Evolutionary conservation across 2,329 filamentous ascomycete genomes (phyloP).

Genomic region (Beauveria sp.): DNA sequence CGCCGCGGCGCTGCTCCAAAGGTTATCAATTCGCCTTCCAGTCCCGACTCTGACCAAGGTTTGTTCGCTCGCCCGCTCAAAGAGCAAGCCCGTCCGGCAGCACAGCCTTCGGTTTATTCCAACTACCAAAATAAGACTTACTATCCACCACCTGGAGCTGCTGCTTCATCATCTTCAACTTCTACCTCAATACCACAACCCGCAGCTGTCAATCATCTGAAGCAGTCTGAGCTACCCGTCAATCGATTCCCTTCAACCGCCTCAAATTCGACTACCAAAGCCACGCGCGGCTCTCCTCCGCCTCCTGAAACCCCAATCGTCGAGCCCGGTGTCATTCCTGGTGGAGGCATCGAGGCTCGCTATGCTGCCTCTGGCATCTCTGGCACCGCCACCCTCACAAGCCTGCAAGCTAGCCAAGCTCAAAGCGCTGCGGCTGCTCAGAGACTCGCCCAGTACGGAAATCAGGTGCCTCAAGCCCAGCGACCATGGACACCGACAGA

Average conservation of each 20-base stretch:
- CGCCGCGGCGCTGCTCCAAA: constrained; percentile 74
- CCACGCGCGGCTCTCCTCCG: constrained; percentile 85
- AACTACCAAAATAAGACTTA: constrained; percentile 50
- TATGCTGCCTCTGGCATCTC: constrained; percentile 90
- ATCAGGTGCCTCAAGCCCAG: constrained; percentile 26
- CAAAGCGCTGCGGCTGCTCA: constrained; percentile 77
- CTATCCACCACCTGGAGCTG: constrained; percentile 48
- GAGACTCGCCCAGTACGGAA: constrained; percentile 68
- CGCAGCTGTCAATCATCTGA: constrained; percentile 17
- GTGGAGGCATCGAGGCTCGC: constrained; percentile 79
- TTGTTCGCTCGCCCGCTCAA: constrained; percentile 63
- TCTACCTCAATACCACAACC: constrained; percentile 17
- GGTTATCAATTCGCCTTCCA: constrained; percentile 74
- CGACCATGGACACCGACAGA: constrained; percentile 95
- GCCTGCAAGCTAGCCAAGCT: constrained; percentile 51
- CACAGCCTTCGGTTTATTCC: constrained; percentile 36
- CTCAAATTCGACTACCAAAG: constrained; percentile 86
- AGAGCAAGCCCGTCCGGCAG: constrained; percentile 32
- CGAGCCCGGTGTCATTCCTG: constrained; percentile 61
- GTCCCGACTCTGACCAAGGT: constrained; percentile 68
- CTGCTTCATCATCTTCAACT: constrained; percentile 26
- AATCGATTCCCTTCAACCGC: constrained; percentile 71
- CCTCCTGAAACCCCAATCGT: constrained; percentile 87
- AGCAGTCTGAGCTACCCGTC: constrained; percentile 40
- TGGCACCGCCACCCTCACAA: constrained; percentile 73